A percentile compares a stretch with the other conserved stretches of the same genome.
These are phyloP conservation scores for Aspergillus japonicus DNA, from an alignment of 2,329 filamentous ascomycete species.

Conservation along the genomic window DNA sequence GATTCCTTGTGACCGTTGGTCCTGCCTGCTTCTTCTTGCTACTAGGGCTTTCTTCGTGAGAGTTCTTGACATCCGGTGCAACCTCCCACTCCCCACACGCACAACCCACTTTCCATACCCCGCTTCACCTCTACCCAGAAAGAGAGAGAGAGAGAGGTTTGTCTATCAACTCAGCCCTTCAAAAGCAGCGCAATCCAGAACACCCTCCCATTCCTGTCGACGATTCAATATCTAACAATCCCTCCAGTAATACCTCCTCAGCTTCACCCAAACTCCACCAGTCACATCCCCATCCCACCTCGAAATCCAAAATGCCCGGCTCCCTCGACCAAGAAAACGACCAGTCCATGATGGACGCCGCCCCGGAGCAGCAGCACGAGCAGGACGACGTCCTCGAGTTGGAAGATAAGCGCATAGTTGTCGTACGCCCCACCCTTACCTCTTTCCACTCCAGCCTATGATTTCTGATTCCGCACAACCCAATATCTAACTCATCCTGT, in stretches of 20 bases:
- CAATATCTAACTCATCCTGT: not conserved
- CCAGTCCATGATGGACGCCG: conserved; percentile 44
- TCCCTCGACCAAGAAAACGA: conserved; percentile 43
- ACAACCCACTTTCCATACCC: not conserved
- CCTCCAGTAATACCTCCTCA: not conserved
- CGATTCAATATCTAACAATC: not conserved
- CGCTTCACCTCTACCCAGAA: not conserved
- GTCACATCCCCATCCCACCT: not conserved
- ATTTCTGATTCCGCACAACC: not conserved
- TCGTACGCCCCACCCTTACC: conserved; percentile 48
- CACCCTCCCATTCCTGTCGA: not conserved
- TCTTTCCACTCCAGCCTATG: not conserved
- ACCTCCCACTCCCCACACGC: not conserved
- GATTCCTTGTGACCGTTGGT: not conserved
- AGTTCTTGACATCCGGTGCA: no score
- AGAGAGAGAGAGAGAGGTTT: not conserved
- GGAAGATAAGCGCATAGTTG: conserved; percentile 58
- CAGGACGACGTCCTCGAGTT: conserved; percentile 41
- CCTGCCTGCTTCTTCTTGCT: not conserved
- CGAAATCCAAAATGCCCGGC: conserved; percentile 32
- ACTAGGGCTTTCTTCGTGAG: no score
- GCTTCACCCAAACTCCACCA: not conserved
- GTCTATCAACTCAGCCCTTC: not conserved
- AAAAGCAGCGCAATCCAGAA: not conserved
- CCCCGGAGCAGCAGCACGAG: conserved; percentile 35